Conservation (phyloP, 2,329 filamentous ascomycete genomes). For the Colletotrichum chlorophyti region DNA sequence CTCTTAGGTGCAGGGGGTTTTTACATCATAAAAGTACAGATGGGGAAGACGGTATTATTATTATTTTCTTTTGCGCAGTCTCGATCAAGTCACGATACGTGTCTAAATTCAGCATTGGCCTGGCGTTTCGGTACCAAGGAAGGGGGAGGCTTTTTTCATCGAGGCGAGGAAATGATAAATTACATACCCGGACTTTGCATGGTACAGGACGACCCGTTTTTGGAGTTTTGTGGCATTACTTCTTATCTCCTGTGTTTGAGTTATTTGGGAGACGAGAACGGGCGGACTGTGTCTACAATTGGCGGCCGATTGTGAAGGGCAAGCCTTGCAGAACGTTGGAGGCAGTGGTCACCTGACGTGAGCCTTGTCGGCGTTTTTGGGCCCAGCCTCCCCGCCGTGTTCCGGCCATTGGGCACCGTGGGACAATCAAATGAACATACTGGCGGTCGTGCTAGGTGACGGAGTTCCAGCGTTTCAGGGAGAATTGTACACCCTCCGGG, state of each 20-base stretch:
- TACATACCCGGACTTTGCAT: slow-evolving; percentile 31
- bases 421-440: too few species aligned
- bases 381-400: slow-evolving; percentile 17
- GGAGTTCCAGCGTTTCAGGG: too few species aligned
- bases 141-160: slow-evolving; percentile 24
- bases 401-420: not conserved
- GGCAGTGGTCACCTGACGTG: slow-evolving; percentile 19
- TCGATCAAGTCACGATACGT: slow-evolving; percentile 20
- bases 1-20: slow-evolving; percentile 18
- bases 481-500: too few species aligned
- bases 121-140: slow-evolving; percentile 29
- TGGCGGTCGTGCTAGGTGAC: too few species aligned
- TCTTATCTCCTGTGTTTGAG: slow-evolving; percentile 17
- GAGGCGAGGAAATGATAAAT: slow-evolving; percentile 31
- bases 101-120: slow-evolving; percentile 29
- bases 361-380: slow-evolving; percentile 9
- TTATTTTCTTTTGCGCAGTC: slow-evolving; percentile 12
- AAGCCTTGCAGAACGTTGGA: not conserved
- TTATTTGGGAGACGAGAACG: not conserved
- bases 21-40: slow-evolving; percentile 17
- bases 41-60: too few species aligned
- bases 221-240: slow-evolving; percentile 28
- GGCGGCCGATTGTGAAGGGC: not conserved
- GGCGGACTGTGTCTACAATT: not conserved
- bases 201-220: slow-evolving; percentile 28